A percentile compares a stretch with the other conserved stretches of the same genome.
Conservation (phyloP, 495 filamentous ascomycete genomes). For the Penicillium malachiteum region DNA sequence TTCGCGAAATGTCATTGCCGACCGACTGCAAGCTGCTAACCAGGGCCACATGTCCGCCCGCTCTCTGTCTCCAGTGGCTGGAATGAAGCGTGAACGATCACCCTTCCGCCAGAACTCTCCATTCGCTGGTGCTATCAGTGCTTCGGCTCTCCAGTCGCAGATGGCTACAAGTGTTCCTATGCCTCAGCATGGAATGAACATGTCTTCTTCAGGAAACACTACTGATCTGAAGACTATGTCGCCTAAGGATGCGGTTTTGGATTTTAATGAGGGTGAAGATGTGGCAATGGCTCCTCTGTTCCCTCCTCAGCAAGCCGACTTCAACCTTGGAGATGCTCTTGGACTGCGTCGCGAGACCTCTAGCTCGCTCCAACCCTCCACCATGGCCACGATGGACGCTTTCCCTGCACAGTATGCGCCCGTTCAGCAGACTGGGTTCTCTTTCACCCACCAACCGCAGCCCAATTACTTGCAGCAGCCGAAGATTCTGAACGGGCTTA, state of each 20-base stretch:
- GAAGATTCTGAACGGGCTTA: constrained; percentile 57
- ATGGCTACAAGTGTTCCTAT: constrained; percentile 43
- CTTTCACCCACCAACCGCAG: constrained; percentile 51
- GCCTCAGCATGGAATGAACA: constrained; percentile 34
- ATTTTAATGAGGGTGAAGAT: constrained; percentile 74
- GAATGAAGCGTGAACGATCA: constrained; percentile 67
- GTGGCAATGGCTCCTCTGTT: constrained; percentile 65
- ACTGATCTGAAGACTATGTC: constrained; percentile 81
- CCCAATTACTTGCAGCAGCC: constrained; percentile 44
- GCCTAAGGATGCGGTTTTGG: constrained; percentile 87
- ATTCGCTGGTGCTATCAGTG: constrained; percentile 45
- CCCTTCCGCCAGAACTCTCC: constrained; percentile 81
- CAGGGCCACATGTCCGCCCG: constrained; percentile 66
- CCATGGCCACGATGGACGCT: constrained; percentile 39
- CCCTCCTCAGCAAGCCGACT: constrained; percentile 49
- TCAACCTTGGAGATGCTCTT: constrained; percentile 41
- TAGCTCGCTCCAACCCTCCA: constrained; percentile 43
- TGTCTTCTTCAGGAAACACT: constrained; percentile 20
- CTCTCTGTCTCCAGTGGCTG: constrained; percentile 52
- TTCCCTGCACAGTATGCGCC: constrained; percentile 43
- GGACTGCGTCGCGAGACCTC: constrained; percentile 46
- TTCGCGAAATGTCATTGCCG: constrained; percentile 64
- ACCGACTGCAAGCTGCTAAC: constrained; percentile 76
- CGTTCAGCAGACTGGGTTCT: constrained; percentile 25
- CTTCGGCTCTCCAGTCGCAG: constrained; percentile 28